A percentile compares a stretch with the other conserved stretches of the same genome.
Conservation (phyloP, 352 stramenopile genomes). For the Globisporangium takayamanum region DNA sequence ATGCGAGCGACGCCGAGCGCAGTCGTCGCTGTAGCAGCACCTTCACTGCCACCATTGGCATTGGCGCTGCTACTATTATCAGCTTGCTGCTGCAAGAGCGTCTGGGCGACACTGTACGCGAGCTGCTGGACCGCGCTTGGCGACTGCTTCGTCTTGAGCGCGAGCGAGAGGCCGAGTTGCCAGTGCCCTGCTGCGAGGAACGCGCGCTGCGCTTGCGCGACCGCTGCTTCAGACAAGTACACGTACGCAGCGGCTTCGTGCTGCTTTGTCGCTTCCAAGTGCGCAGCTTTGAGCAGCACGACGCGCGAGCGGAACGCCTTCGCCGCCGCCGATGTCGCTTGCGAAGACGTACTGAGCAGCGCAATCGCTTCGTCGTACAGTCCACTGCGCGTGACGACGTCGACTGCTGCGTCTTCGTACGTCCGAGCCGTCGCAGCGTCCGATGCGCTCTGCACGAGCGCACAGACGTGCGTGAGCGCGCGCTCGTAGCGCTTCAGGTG, state of each 20-base stretch:
- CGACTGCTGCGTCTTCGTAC: conserved; percentile 27
- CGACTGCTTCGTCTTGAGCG: conserved; percentile 22
- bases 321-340: neutral
- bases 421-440: conserved; percentile 9
- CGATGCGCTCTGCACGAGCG: conserved; percentile 15
- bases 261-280: conserved; percentile 30
- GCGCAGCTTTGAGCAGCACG: conserved; percentile 39
- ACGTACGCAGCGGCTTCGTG: conserved; percentile 56
- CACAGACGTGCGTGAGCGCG: conserved; percentile 42
- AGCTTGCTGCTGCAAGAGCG: conserved; percentile 23
- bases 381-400: conserved; percentile 34
- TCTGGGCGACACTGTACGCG: conserved; percentile 45
- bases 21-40: conserved; percentile 5
- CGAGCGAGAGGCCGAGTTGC: conserved; percentile 53
- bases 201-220: conserved; percentile 35
- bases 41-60: neutral
- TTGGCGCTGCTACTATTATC: conserved; percentile 17
- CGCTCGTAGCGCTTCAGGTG: conserved; percentile 35
- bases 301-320: conserved; percentile 31
- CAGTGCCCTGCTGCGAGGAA: conserved; percentile 53
- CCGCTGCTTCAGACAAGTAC: conserved; percentile 40
- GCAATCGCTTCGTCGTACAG: conserved; percentile 47
- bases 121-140: conserved; percentile 25
- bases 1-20: conserved; percentile 39
- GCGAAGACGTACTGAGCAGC: conserved; percentile 27